Percentiles rank a stretch among this genome's conserved stretches.
phyloP scores from a whole-genome alignment of 441 rosid species.

The Pelargonium fulgidum region DNA sequence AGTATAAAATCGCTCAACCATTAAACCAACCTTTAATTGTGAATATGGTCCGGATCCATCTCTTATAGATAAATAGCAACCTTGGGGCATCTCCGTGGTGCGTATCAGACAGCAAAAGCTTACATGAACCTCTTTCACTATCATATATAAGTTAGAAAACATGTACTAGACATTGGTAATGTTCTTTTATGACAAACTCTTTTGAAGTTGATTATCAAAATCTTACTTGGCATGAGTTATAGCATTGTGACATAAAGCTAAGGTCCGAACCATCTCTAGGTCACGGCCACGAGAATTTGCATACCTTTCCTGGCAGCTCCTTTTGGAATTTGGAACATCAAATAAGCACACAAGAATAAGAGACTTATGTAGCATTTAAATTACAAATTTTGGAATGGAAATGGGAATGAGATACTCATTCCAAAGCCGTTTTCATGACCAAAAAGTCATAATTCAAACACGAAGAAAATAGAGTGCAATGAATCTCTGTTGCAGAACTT shows the following conservation, averaged over 20 bases:
- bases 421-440: too few relatives aligned
- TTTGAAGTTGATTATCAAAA: neutral
- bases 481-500: too few relatives aligned
- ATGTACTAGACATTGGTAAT: neutral
- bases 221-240: conserved; percentile 56
- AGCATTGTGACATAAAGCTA: conserved; percentile 74
- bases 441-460: too few relatives aligned
- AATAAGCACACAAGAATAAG: neutral
- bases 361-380: too few relatives aligned
- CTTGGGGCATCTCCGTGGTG: conserved; percentile 65
- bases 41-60: conserved; percentile 61
- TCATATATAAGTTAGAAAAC: neutral
- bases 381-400: too few relatives aligned
- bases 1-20: neutral
- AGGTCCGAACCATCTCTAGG: conserved; percentile 65
- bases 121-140: conserved; percentile 42
- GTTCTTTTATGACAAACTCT: neutral
- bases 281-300: conserved; percentile 73
- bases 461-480: too few relatives aligned
- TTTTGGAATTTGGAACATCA: conserved; percentile 14
- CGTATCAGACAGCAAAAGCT: conserved; percentile 60
- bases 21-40: conserved; percentile 46
- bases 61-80: conserved; percentile 61
- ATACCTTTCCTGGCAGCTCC: conserved; percentile 54
- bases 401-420: too few relatives aligned